Base-by-base conservation (phyloP, 345 rosid genomes). In the Corchorus olitorius region DNA sequence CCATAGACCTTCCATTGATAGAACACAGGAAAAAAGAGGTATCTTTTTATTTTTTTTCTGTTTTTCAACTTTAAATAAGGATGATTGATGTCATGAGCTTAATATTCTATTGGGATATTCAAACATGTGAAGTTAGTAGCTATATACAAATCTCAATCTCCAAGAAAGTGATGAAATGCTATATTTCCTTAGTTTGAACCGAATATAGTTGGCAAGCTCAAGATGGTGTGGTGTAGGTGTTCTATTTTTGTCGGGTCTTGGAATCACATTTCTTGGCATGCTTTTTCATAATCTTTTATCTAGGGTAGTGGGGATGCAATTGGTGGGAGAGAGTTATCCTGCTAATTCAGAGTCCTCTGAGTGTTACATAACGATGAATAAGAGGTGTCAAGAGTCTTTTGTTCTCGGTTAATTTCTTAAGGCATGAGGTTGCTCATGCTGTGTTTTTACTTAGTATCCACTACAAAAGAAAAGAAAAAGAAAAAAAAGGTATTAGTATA, bases 1-100 rank as follows among this genome's bases (percentile, higher is more conserved):
- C 82, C 59, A 75, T 83, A 78, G 86, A 81, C 80, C 79, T 79
- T 80, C 87, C 89, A 75, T 79, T 91, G 77, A 79, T 89, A 85
- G 89, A 83, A 65, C 62, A 79, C 60, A 67, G 6, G 70, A 79
- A 78, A 34, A 71, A 83, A 79, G 86, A 89, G 90, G 93, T 86
- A 87, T 70, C 76, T 27, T 52, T 65, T 68, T 77, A 55, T 74
- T 74, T 37, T 39, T 39, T 39, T 39, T 6, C 43, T 39, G 4
- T 39, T 39, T 39, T 39, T 39, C 6, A 39, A 39, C 6, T 39
- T 12, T 55, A 35, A 65, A 56, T 33, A 3, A 66, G n/a, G 14
- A 2, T 41, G 65, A 20, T 15, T 54, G 65, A 54, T 65, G 55
- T 27, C 41, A 34, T 71, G 61, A 65, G 39, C 16, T 63, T 53